Base-by-base conservation (phyloP, 2,329 filamentous ascomycete genomes). In the Lecanicillium sp. region DNA sequence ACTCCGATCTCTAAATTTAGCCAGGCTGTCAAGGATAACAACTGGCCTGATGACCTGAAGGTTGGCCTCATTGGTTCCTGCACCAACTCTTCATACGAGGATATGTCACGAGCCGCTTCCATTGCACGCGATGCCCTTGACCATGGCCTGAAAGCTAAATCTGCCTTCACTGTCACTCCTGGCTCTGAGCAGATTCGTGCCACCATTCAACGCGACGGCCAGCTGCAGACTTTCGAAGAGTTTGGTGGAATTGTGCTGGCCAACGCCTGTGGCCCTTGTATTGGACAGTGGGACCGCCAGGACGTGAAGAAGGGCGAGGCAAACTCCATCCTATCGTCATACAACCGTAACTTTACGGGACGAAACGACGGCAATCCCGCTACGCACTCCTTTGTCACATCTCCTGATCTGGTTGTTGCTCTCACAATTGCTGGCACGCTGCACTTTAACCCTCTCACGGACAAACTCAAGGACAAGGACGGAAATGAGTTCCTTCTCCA, bases 341-440 rank as follows among this genome's bases (percentile, higher is more conserved):
- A 96, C 82, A 98, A 98, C 84, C 88, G 92, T 68, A 97, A 98
- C 81, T 97, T 98, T 74, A 97, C 90, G 45, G 90, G 90, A 50
- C 87, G 92, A 61, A 97, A 97, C 65, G 89, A 95, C 53, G 88
- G 86, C 51, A 97, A 95, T 76, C 88, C 88, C 29, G 87, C 87
- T 40, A 95, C 88, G 37, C 88, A 94, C 72, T 87, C 87, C 42
- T 95, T 95, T 64, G 88, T 94, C 50, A 83, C 88, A 48, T 94
- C 87, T 6, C 88, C 88, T 41, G 88, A 95, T 60, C 71, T 95
- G 45, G 87, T 94, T 31, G 86, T 94, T 39, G 88, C 88, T 50
- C 69, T 95, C 71, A 81, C 83, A 44, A 78, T 94, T 57, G 87
- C 87, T 40, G 88, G 88, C 50, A 78, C 77, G 41, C 77, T 94